Percentiles rank a stretch among this genome's conserved stretches.
These are phyloP conservation scores for Dipteronia dyeriana DNA, from an alignment of 345 rosid genomes.

Conservation along the genomic window DNA sequence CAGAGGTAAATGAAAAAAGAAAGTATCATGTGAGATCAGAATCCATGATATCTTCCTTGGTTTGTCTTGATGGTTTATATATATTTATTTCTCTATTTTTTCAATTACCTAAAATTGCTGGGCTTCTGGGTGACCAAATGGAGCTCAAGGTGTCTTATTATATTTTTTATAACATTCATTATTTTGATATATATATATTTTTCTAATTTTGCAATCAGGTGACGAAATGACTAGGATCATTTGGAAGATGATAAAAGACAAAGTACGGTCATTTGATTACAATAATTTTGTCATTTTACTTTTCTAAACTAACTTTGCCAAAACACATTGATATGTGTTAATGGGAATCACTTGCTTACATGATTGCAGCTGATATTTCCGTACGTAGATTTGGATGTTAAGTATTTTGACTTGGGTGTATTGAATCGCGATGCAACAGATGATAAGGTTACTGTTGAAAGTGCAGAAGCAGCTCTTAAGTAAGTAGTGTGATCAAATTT, in stretches of 20 bases:
- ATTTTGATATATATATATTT: not conserved
- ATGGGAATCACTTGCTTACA: conserved; percentile 20
- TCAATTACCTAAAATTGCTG: not conserved
- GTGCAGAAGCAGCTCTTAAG: conserved; percentile 90
- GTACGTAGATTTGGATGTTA: conserved; percentile 76
- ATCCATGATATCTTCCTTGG: not conserved
- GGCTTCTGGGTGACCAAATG: not conserved
- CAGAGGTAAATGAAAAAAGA: not conserved
- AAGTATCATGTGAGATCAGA: not conserved
- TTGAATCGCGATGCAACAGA: conserved; percentile 88
- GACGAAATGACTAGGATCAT: conserved; percentile 98
- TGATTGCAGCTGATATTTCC: conserved; percentile 82
- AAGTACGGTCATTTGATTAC: conserved; percentile 42
- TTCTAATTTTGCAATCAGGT: conserved; percentile 41
- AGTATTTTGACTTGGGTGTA: conserved; percentile 90
- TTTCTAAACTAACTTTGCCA: not conserved
- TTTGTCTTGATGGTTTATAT: not conserved
- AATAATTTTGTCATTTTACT: conserved; percentile 2
- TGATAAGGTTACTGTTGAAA: conserved; percentile 78
- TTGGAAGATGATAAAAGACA: conserved; percentile 84
- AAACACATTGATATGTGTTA: conserved; percentile 10
- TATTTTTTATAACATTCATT: not conserved
- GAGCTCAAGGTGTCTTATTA: not conserved
- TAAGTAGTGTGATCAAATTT: conserved; percentile 31
- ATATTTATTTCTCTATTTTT: not conserved